Base-by-base conservation (phyloP, 2,329 filamentous ascomycete species). In the Hypoxylon sp. region DNA sequence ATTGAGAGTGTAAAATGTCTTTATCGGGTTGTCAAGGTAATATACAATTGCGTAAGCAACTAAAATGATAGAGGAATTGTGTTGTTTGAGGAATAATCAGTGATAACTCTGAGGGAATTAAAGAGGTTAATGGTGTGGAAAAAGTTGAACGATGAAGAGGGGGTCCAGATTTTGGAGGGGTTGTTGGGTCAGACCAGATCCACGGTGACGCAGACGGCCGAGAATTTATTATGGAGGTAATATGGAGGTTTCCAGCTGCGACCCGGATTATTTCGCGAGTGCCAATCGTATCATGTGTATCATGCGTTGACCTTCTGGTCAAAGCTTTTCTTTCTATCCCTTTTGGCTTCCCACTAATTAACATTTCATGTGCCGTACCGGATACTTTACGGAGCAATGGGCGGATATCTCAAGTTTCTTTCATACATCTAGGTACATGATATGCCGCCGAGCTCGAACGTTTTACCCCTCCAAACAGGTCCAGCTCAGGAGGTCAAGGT, bases 141-240 rank as follows among this genome's bases (percentile, higher is more conserved):
- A 57, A 43, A 52, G 46, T 57, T 45, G 60, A 61, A 34, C 30
- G 30, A 62, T 28, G 46, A 50, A 50, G 58, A 43, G 67, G 49
- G 67, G 57, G 41, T 14, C 13, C 28, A 19, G 46, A n/a, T 17
- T 63, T 49, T 67, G 56, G 67, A 63, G 63, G 67, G 67, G 67
- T 53, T 64, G 45, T 59, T 67, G 41, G 67, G 63, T 64, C 57
- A 59, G 59, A 59, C 30, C 32, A 55, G 60, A 62, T 67, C 67
- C 67, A 69, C 67, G 67, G 67, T 69, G 67, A 69, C 67, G 67
- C 67, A 69, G 63, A 61, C 6, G 63, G 60, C 56, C 63, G 60
- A 64, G 48, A 67, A 56, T 57, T 67, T 62, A 58, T 59, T 67
- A 67, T 63, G 59, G 64, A 66, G 58, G 52, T 45, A 21, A 43